A percentile compares a stretch with the other conserved stretches of the same genome.
phyloP scores from a whole-genome alignment of 2,329 filamentous ascomycete species.

The Pleurostoma richardsiae region DNA sequence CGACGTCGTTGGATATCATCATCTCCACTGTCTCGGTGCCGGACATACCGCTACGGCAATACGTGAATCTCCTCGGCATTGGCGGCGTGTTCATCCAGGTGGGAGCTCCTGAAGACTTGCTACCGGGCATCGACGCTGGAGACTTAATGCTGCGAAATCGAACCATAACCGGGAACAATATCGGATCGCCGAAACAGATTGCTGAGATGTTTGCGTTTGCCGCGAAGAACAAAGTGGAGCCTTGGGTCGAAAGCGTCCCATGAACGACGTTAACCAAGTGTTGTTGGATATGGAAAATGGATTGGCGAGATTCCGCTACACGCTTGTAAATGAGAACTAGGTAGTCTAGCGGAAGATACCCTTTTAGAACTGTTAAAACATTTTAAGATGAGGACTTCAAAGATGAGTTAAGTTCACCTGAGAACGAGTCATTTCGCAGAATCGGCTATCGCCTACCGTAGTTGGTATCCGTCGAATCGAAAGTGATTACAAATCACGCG shows the following conservation, averaged over 20 bases:
- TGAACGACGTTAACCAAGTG: conserved; percentile 50
- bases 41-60: conserved; percentile 54
- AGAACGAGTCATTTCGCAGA: too few species aligned
- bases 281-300: conserved; percentile 53
- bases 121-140: neutral
- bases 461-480: too few species aligned
- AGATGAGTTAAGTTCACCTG: too few species aligned
- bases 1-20: conserved; percentile 49
- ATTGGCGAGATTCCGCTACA: conserved; percentile 42
- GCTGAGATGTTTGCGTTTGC: conserved; percentile 54
- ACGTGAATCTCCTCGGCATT: conserved; percentile 52
- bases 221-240: conserved; percentile 48
- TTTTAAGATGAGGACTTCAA: too few species aligned
- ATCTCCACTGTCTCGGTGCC: conserved; percentile 45
- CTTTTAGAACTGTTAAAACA: too few species aligned
- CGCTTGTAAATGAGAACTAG: conserved; percentile 35
- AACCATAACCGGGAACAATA: conserved; percentile 31
- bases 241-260: conserved; percentile 47
- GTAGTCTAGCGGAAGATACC: too few species aligned
- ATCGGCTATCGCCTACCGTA: too few species aligned
- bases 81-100: conserved; percentile 62
- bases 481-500: too few species aligned
- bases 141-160: neutral
- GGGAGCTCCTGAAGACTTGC: conserved; percentile 37
- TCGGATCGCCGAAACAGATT: conserved; percentile 49